Percentiles rank a stretch among this genome's conserved stretches.
Evolutionary conservation across 1,284 basidiomycete species (phyloP).

Genomic region (Ceratobasidium sp.): DNA sequence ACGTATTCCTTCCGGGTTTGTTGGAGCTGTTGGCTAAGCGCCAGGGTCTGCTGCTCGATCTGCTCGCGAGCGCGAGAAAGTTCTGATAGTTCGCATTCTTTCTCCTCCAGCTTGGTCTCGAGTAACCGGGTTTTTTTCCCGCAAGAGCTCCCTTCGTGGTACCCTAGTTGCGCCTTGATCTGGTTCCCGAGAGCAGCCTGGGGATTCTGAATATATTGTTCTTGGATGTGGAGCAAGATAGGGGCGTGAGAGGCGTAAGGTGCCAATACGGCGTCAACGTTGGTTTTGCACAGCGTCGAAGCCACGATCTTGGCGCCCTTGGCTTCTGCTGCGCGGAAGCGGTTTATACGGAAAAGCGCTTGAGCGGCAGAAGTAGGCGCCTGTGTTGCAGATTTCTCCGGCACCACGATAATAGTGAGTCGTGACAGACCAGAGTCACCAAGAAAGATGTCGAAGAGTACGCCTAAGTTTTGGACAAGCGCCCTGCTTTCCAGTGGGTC

Average conservation of each 20-base stretch:
- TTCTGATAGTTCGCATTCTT: background rate
- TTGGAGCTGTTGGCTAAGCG: background rate
- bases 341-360: background rate
- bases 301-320: background rate
- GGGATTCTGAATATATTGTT: background rate
- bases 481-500: conserved; percentile 20
- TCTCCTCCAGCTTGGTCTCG: background rate
- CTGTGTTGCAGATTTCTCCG: background rate
- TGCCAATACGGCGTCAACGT: background rate
- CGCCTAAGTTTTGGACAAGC: background rate
- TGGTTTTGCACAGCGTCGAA: background rate
- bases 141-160: background rate
- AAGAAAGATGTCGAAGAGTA: conserved; percentile 18
- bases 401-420: conserved; percentile 18
- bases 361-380: background rate
- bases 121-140: background rate
- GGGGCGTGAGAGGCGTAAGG: background rate
- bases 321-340: background rate
- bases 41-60: background rate
- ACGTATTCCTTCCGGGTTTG: conserved; percentile 4
- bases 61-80: background rate
- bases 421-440: conserved; percentile 25
- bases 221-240: conserved; percentile 22
- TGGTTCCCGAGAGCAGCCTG: background rate
- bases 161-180: conserved; percentile 7